These are phyloP conservation scores for Scolecobasidium constrictum DNA, from an alignment of 2,329 filamentous ascomycete species.

Conservation along the genomic window DNA sequence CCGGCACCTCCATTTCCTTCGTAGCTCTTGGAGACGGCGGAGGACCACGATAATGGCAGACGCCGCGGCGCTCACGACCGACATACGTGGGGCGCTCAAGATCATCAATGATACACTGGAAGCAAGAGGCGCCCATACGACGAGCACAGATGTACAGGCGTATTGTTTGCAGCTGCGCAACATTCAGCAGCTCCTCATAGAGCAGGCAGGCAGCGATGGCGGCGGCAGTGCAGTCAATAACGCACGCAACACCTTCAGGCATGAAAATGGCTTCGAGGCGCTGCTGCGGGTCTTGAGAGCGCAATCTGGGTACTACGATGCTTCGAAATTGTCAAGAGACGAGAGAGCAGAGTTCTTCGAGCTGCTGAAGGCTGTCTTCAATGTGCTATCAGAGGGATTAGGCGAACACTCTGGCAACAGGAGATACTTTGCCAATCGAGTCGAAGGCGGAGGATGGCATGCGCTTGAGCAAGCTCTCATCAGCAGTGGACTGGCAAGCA, in stretches of 20 bases:
- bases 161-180: constrained; percentile 46
- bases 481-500: constrained; percentile 44
- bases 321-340: constrained; percentile 46
- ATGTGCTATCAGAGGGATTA: constrained; percentile 64
- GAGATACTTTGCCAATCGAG: constrained; percentile 69
- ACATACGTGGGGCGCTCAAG: background rate
- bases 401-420: constrained; percentile 75
- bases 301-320: constrained; percentile 67
- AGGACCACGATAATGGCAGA: background rate
- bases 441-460: constrained; percentile 70
- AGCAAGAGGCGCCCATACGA: background rate
- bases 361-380: constrained; percentile 60
- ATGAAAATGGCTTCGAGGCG: constrained; percentile 66
- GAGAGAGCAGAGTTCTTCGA: constrained; percentile 57
- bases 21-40: background rate
- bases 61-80: no score
- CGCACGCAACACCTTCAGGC: constrained; percentile 71
- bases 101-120: background rate
- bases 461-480: constrained; percentile 62
- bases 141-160: constrained; percentile 3
- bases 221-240: constrained; percentile 32
- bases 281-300: constrained; percentile 59
- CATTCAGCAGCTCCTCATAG: constrained; percentile 54
- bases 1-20: background rate
- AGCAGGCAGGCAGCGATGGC: constrained; percentile 22